Percentiles rank a stretch among this genome's conserved stretches.
These are phyloP conservation scores for Claviceps sp. DNA, from an alignment of 2,329 filamentous ascomycete genomes.

Conservation along the genomic window DNA sequence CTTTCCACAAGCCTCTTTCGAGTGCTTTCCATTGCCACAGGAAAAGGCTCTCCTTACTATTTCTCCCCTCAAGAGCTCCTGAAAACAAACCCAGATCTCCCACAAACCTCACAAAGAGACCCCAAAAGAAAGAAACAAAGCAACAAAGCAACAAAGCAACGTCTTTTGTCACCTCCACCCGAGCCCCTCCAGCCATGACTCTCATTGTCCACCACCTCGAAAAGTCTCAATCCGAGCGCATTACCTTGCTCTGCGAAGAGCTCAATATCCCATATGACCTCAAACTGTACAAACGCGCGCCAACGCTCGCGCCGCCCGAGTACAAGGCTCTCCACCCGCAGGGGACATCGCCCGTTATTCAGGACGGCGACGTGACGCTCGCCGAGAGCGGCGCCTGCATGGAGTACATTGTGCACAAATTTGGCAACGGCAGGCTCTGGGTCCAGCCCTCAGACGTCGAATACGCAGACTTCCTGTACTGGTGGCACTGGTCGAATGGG, in stretches of 20 bases:
- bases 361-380: slow-evolving; percentile 39
- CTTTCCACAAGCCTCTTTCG: too few species aligned
- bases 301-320: slow-evolving; percentile 19
- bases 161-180: neutral
- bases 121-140: neutral
- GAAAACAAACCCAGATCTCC: too few species aligned
- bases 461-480: slow-evolving; percentile 51
- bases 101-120: too few species aligned
- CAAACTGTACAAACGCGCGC: slow-evolving; percentile 15
- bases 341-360: slow-evolving; percentile 46
- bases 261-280: slow-evolving; percentile 37
- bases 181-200: slow-evolving; percentile 1
- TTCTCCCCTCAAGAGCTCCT: too few species aligned
- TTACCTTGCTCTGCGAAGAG: slow-evolving; percentile 53
- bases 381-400: slow-evolving; percentile 46
- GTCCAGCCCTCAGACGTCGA: slow-evolving; percentile 29
- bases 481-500: slow-evolving; percentile 45
- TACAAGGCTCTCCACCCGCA: slow-evolving; percentile 33
- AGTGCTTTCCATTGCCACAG: too few species aligned
- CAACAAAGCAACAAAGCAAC: neutral
- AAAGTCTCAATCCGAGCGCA: slow-evolving; percentile 48
- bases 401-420: slow-evolving; percentile 46
- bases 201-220: slow-evolving; percentile 39
- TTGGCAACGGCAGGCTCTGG: slow-evolving; percentile 35
- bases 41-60: too few species aligned